Conservation (phyloP, 805 yeast genomes). For the Yarrowia bubula region DNA sequence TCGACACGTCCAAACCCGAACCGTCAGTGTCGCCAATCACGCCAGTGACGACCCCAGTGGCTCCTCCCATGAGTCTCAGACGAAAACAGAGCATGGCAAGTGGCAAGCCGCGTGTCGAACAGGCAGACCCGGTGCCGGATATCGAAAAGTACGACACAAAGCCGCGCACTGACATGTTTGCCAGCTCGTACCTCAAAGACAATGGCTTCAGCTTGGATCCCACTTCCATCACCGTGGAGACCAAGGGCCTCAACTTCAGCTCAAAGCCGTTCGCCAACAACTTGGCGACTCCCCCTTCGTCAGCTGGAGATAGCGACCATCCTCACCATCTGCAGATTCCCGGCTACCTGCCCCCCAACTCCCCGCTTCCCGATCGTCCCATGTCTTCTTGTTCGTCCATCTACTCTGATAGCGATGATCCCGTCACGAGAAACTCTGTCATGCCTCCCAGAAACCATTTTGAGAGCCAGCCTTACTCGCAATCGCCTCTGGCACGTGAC, state of each 20-base stretch:
- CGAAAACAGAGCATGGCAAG: conserved; percentile 18
- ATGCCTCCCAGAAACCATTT: neutral
- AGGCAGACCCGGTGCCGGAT: neutral
- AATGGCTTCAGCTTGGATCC: neutral
- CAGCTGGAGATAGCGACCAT: neutral
- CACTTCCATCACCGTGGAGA: neutral
- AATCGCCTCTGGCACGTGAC: neutral
- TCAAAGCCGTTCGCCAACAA: neutral
- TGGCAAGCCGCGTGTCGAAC: neutral
- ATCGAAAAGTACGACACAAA: neutral
- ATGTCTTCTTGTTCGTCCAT: conserved; percentile 9
- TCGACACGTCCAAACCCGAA: conserved; percentile 6
- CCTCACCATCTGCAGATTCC: conserved; percentile 15
- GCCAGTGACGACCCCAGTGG: neutral
- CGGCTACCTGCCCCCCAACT: conserved; percentile 10
- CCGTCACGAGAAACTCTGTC: conserved; percentile 16
- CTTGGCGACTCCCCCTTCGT: neutral
- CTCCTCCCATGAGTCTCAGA: conserved; percentile 18
- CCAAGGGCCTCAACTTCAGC: neutral
- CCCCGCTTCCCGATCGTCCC: neutral
- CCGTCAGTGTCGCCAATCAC: neutral
- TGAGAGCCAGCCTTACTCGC: neutral
- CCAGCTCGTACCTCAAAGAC: neutral
- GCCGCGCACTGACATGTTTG: no score
- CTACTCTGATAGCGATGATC: conserved; percentile 8